Conservation (phyloP, 345 rosid genomes). For the Eucalyptus sideroxylon region DNA sequence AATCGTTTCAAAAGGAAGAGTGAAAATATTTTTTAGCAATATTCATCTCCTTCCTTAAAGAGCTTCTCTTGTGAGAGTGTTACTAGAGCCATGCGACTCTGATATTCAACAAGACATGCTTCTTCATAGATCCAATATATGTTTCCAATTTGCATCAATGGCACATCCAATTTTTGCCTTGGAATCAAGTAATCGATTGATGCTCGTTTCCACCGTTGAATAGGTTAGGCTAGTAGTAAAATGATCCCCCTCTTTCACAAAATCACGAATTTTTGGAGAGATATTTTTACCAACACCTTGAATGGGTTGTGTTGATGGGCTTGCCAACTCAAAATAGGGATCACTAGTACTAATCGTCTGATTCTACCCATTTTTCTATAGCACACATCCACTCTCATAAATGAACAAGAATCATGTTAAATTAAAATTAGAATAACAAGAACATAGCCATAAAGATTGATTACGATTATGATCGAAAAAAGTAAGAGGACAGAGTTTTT, state of each 20-base stretch:
- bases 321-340: not conserved
- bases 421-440: too few species aligned
- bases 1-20: too few species aligned
- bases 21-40: too few species aligned
- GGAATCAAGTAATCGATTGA: fast-evolving
- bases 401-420: too few species aligned
- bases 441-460: too few species aligned
- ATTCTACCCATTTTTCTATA: not conserved
- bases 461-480: too few species aligned
- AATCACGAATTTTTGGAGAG: not conserved
- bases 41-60: too few species aligned
- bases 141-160: not conserved
- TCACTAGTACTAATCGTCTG: not conserved
- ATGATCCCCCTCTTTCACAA: too few species aligned
- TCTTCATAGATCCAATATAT: not conserved
- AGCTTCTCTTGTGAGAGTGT: too few species aligned
- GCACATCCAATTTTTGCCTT: not conserved
- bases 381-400: not conserved
- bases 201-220: not conserved
- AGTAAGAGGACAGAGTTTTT: too few species aligned
- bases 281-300: too few species aligned
- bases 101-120: not conserved
- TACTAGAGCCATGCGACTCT: too few species aligned
- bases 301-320: not conserved
- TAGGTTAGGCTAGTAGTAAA: not conserved